Percentiles rank a stretch among this genome's conserved stretches.
Conservation (phyloP, 2,329 filamentous ascomycete genomes). For the Cytospora mali region DNA sequence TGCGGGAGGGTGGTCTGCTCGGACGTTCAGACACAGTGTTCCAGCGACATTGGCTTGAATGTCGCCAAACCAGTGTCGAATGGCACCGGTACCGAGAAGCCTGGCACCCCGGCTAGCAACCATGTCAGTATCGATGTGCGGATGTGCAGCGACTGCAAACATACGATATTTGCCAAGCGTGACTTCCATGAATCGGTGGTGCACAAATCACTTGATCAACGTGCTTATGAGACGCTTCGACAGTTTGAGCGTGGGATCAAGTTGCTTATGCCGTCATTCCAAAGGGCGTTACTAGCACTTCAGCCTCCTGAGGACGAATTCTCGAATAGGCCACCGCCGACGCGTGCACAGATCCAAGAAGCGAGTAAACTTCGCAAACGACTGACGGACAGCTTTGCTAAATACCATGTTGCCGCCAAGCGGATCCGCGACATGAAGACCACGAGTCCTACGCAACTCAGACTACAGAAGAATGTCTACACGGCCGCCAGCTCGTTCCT, state of each 20-base stretch:
- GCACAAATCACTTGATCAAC: constrained; percentile 72
- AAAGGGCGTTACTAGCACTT: constrained; percentile 71
- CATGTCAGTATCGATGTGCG: constrained; percentile 78
- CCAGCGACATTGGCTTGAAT: constrained; percentile 78
- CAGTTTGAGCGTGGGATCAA: constrained; percentile 89
- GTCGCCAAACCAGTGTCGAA: constrained; percentile 47
- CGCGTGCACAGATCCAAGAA: constrained; percentile 73
- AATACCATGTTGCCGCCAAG: constrained; percentile 82
- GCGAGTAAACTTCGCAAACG: constrained; percentile 88
- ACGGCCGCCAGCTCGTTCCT: constrained; percentile 80
- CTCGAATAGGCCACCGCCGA: constrained; percentile 48
- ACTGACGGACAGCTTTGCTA: constrained; percentile 83
- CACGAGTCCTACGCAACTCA: constrained; percentile 69
- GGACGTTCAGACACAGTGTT: constrained; percentile 82
- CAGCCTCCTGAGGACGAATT: constrained; percentile 56
- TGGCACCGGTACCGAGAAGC: constrained; percentile 46
- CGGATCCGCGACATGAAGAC: constrained; percentile 79
- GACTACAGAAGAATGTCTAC: constrained; percentile 80
- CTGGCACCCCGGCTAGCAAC: constrained; percentile 34
- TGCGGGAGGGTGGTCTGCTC: constrained; percentile 93
- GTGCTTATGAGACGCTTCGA: constrained; percentile 78
- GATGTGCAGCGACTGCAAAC: constrained; percentile 87
- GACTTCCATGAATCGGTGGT: constrained; percentile 75
- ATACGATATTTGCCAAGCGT: constrained; percentile 63
- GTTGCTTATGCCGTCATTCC: constrained; percentile 80